These are phyloP conservation scores for Fonsecaea multimorphosa DNA, from an alignment of 2,329 filamentous ascomycete genomes.

Conservation along the genomic window DNA sequence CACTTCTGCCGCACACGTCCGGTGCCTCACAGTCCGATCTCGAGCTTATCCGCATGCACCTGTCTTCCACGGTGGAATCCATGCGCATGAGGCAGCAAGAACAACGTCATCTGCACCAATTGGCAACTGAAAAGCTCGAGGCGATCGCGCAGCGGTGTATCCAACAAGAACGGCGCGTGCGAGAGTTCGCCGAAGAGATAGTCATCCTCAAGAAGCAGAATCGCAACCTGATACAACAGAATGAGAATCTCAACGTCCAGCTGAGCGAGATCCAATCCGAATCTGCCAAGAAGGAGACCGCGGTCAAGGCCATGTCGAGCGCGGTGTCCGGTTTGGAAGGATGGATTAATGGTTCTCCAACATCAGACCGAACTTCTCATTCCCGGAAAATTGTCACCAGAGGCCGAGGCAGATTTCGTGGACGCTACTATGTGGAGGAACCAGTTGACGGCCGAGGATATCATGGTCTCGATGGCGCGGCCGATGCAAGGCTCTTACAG, in stretches of 20 bases:
- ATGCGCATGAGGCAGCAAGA: constrained; percentile 40
- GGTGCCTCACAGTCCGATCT: constrained; percentile 19
- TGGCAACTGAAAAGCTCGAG: constrained; percentile 38
- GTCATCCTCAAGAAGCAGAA: constrained; percentile 30
- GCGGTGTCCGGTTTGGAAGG: constrained; percentile 40
- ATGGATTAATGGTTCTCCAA: constrained; percentile 39
- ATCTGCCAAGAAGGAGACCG: constrained; percentile 34
- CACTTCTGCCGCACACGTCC: neutral
- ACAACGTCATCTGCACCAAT: constrained; percentile 37
- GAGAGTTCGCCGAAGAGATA: constrained; percentile 34
- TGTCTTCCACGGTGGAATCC: constrained; percentile 34
- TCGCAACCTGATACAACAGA: constrained; percentile 29
- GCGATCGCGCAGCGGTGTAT: constrained; percentile 37
- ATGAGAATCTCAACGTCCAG: constrained; percentile 27
- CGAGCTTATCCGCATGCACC: constrained; percentile 24
- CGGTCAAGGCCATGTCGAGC: constrained; percentile 40
- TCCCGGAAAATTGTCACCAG: constrained; percentile 31
- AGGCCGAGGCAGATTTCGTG: constrained; percentile 40
- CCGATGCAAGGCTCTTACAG: constrained; percentile 36
- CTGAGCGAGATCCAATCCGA: constrained; percentile 27
- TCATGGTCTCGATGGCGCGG: constrained; percentile 12
- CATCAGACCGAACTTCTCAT: constrained; percentile 17
- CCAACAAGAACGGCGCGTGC: constrained; percentile 33
- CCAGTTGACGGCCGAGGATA: constrained; percentile 6
- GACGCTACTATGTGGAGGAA: constrained; percentile 39